Evolutionary conservation across 257 asterid species (phyloP), one percentile per base, ranked within the genome.

Genomic region (Lavandula angustifolia): DNA sequence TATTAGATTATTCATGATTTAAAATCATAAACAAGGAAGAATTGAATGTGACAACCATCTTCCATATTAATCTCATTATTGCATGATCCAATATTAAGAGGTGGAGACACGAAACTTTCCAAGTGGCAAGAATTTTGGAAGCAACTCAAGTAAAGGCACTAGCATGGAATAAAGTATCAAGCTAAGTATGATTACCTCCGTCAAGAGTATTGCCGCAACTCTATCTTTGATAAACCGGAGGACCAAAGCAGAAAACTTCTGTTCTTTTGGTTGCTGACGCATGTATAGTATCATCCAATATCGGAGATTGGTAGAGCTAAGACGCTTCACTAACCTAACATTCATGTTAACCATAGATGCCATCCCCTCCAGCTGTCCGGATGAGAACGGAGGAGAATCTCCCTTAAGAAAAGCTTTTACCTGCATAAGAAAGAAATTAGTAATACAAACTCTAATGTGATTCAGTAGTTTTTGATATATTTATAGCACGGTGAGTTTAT

Each of bases 351-450:
- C 86, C 65, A 81, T 9, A 47, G 96, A 86, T 47, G 92, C 85
- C 37, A 94, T 86, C 61, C 95, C 95, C 82, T 94, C 97, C 72
- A 94, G 73, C 80, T 83, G 86, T 55, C 95, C 96, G 41, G 92
- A 83, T 35, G 96, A 79, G 84, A 87, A 85, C 69, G 96, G 96
- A 78, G 73, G 95, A 69, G 95, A 58, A 69, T 94, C 96, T 51
- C 97, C 92, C 71, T 92, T 83, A 67, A 94, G 86, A 77, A 82
- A 83, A 67, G 97, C 92, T 82, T 94, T 94, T 60, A 94, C 95
- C 97, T 90, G 71, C 65, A 73, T 49, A 60, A 22, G 42, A 67
- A 58, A 61, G 18, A 48, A 42, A 54, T 76, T 62, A 64, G 68
- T 70, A 40, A 16, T 35, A 64, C 44, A 42, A 51, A 72, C 40